Percentiles rank a stretch among this genome's conserved stretches.
Evolutionary conservation across 2,329 filamentous ascomycete species (phyloP).

Genomic region (Pyrenochaeta sp.): DNA sequence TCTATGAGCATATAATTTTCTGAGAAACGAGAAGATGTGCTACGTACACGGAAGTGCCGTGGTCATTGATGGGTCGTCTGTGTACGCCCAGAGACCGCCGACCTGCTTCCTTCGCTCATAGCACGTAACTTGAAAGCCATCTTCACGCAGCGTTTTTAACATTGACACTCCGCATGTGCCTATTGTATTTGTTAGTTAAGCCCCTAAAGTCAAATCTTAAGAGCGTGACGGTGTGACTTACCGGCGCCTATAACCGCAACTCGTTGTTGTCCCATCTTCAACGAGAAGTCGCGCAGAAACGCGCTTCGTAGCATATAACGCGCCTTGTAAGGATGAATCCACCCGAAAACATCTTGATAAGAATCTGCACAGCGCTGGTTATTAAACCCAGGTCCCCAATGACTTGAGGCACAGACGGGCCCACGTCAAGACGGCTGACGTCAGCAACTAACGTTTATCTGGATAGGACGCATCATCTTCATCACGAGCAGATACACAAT

Average conservation of each 20-base stretch:
- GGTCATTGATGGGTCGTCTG: conserved; percentile 38
- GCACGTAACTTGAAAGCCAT: conserved; percentile 54
- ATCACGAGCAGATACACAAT: background rate
- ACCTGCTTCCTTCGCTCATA: conserved; percentile 53
- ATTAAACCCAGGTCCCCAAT: background rate
- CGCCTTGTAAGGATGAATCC: background rate
- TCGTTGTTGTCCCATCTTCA: background rate
- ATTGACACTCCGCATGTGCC: conserved; percentile 21
- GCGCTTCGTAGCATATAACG: background rate
- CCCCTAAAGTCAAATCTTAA: background rate
- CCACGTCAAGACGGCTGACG: background rate
- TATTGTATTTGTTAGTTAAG: background rate
- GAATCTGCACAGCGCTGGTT: background rate
- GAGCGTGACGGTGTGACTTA: background rate
- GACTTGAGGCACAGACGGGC: background rate
- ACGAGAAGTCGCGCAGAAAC: background rate
- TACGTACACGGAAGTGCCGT: conserved; percentile 34
- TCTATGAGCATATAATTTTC: background rate
- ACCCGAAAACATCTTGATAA: background rate
- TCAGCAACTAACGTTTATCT: background rate
- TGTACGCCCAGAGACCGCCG: conserved; percentile 57
- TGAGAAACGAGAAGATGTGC: conserved; percentile 22
- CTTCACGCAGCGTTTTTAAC: conserved; percentile 54
- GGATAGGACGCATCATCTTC: background rate
- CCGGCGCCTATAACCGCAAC: background rate